Conservation (phyloP, 306 rosid genomes). For the Prunus mongolica region DNA sequence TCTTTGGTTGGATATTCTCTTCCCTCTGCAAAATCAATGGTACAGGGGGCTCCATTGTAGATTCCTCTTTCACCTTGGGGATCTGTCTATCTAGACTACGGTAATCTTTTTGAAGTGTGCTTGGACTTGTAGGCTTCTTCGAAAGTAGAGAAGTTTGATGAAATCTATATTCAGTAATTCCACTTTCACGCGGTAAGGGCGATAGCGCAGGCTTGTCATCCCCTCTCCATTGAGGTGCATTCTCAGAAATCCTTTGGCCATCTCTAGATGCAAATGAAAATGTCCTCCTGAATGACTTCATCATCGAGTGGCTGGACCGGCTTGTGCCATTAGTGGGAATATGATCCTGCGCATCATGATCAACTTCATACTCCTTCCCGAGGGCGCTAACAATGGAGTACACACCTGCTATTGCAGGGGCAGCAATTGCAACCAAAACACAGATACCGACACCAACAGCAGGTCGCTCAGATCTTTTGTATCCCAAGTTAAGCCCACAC, state of each 20-base stretch:
- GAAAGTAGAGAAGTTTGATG: conserved; percentile 15
- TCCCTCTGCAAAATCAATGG: conserved; percentile 24
- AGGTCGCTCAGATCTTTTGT: conserved; percentile 40
- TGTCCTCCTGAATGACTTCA: conserved; percentile 17
- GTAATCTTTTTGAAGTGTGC: conserved; percentile 8
- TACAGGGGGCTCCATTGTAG: conserved; percentile 36
- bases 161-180: conserved; percentile 21
- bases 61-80: conserved; percentile 14
- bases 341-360: conserved; percentile 36
- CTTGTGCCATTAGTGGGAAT: neutral
- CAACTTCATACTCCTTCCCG: conserved; percentile 44
- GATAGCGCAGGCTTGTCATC: conserved; percentile 23
- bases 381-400: conserved; percentile 51
- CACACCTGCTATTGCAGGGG: conserved; percentile 42
- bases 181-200: conserved; percentile 40
- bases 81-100: conserved; percentile 1
- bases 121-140: conserved; percentile 22
- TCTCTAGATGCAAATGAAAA: conserved; percentile 32
- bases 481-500: conserved; percentile 54
- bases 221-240: conserved; percentile 52
- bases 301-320: neutral
- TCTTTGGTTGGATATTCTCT: neutral
- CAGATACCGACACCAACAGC: conserved; percentile 38
- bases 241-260: conserved; percentile 28
- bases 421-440: conserved; percentile 48